Evolutionary conservation across 1,284 basidiomycete species (phyloP).

Genomic region (Trichosporon coremiiforme): DNA sequence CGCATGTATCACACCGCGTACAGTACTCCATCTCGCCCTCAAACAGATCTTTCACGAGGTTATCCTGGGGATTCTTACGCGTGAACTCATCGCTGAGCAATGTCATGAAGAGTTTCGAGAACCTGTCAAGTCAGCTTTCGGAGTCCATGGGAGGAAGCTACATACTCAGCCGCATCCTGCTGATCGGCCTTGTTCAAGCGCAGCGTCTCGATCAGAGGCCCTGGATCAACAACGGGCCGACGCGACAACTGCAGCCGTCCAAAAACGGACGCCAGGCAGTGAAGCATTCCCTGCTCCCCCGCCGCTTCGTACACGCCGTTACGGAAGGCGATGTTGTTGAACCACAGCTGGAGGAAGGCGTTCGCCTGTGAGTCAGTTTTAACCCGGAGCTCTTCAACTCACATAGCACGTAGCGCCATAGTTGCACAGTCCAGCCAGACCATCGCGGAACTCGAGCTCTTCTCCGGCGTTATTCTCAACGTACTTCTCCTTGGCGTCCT

Average conservation of each 20-base stretch:
- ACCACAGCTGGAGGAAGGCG: conserved; percentile 82
- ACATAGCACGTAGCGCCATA: conserved; percentile 89
- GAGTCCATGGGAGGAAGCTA: conserved; percentile 26
- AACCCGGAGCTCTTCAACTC: conserved; percentile 21
- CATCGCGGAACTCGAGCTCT: conserved; percentile 60
- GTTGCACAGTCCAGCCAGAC: conserved; percentile 85
- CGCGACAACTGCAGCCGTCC: conserved; percentile 75
- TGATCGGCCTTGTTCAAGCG: conserved; percentile 77
- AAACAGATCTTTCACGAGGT: conserved; percentile 77
- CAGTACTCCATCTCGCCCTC: conserved; percentile 78
- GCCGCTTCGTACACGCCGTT: conserved; percentile 60
- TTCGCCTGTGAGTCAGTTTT: conserved; percentile 61
- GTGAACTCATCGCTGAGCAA: conserved; percentile 80
- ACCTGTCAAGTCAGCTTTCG: conserved; percentile 60
- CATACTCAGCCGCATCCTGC: conserved; percentile 91
- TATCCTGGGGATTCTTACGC: conserved; percentile 62
- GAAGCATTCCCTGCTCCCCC: conserved; percentile 60
- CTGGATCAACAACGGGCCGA: conserved; percentile 74
- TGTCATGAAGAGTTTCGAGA: conserved; percentile 89
- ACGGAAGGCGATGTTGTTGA: conserved; percentile 67
- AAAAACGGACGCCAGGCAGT: conserved; percentile 61
- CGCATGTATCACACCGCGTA: conserved; percentile 72
- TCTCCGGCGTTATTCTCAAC: conserved; percentile 63
- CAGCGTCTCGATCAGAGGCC: conserved; percentile 76
- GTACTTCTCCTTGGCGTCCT: conserved; percentile 63